Base-by-base conservation (phyloP, 2,329 filamentous ascomycete genomes). In the Eurotiales sp. region DNA sequence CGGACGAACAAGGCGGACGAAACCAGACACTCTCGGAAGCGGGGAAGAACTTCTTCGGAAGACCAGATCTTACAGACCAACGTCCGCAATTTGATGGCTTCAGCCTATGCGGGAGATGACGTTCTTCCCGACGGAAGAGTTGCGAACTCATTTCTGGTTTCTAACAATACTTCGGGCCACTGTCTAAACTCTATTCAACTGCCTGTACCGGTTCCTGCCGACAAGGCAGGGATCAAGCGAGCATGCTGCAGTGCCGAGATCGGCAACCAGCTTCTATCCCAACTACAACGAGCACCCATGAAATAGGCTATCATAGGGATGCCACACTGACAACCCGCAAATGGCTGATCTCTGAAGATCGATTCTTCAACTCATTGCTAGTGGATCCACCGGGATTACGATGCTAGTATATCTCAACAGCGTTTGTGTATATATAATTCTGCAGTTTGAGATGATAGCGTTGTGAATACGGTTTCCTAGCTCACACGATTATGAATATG, bases 201-300 rank as follows among this genome's bases (percentile, higher is more conserved):
- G 36, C 56, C 55, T 42, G 53, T 60, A 32, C 58, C 62, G n/a
- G 56, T 71, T 15, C 64, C 68, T 36, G 63, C 63, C n/a, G 63
- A 46, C 2, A 54, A 50, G 3, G 64, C 61, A 8, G 66, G 68
- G 41, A 67, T 69, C 63, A 72, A 72, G 56, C 68, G 70, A 42
- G 66, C 69, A 29, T 72, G 70, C 59, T 71, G 70, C 50, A 69
- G 67, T 32, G 68, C 63, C 42, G 68, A 72, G 58, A 47, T 47
- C 43, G 37, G 52, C 30, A 51, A 49, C 36, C 45, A 48, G 27
- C 22, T 40, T 21, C 12, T 37, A 11, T 12, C 34, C 21, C 25
- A 43, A 4, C 34, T 50, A 4, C 39, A 36, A 29, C 39, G 21
- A 19, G 29, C 22, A 5, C 29, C 37, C 15, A 50, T 40, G 40